These are phyloP conservation scores for Penicillium roqueforti DNA, from an alignment of 495 filamentous ascomycete genomes.

Conservation along the genomic window DNA sequence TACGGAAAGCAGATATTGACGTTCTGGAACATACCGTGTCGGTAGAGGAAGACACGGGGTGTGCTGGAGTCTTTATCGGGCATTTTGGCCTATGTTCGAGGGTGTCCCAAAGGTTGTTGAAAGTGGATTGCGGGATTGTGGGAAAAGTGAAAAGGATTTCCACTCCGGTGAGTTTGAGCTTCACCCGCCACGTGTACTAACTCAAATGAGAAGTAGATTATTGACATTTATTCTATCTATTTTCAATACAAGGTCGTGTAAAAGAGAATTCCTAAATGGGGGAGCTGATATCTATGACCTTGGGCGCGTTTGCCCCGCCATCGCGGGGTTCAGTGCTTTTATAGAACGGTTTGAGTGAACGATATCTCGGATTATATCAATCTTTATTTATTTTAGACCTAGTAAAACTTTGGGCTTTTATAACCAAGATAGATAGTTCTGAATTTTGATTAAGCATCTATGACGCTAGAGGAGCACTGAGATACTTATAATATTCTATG, in stretches of 20 bases:
- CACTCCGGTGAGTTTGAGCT: neutral
- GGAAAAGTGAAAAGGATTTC: neutral
- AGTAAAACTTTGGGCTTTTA: neutral
- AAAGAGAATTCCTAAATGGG: neutral
- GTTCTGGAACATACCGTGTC: slow-evolving; percentile 27
- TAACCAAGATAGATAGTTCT: neutral
- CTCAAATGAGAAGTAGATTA: neutral
- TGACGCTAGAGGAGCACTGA: neutral
- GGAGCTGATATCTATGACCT: neutral
- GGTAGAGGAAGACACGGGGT: slow-evolving; percentile 37
- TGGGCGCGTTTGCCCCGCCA: neutral
- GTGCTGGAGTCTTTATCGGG: slow-evolving; percentile 45
- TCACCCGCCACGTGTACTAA: slow-evolving; percentile 1
- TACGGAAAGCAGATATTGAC: neutral
- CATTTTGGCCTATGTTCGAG: slow-evolving; percentile 22
- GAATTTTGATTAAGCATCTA: neutral
- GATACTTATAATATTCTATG: neutral
- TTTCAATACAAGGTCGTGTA: neutral
- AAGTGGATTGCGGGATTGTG: slow-evolving; percentile 1
- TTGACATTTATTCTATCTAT: neutral
- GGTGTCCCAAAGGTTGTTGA: neutral
- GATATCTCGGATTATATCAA: neutral
- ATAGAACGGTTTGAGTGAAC: neutral
- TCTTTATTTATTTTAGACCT: neutral
- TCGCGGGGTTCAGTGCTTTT: neutral